phyloP scores from a whole-genome alignment of 768 basidiomycete genomes.

The Hypholoma fasciculare region DNA sequence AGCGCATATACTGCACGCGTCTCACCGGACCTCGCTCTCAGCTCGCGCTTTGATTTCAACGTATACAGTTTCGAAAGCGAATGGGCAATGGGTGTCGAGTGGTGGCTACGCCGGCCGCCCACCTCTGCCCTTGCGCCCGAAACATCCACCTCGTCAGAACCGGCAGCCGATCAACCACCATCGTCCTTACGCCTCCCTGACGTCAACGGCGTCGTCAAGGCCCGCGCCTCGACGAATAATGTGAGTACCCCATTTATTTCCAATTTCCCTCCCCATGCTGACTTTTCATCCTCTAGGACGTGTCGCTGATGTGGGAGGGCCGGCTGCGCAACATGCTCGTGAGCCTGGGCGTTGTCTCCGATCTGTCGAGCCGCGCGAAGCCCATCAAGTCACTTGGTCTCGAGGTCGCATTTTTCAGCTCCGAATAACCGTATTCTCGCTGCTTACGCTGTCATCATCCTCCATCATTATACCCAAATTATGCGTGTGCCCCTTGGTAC shows the following conservation, averaged over 20 bases:
- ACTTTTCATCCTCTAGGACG: slow-evolving; percentile 50
- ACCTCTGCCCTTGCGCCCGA: neutral
- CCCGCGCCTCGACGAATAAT: slow-evolving; percentile 85
- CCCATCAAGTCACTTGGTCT: slow-evolving; percentile 89
- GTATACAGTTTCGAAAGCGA: slow-evolving; percentile 97
- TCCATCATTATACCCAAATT: no score
- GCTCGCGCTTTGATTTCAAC: slow-evolving; percentile 94
- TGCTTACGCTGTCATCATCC: no score
- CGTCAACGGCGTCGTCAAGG: slow-evolving; percentile 85
- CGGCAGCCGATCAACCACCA: neutral
- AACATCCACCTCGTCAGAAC: no score
- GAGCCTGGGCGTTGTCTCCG: slow-evolving; percentile 88
- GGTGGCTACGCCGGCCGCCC: slow-evolving; percentile 83
- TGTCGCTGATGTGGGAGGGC: slow-evolving; percentile 94
- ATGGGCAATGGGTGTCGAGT: slow-evolving; percentile 93
- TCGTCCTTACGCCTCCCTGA: slow-evolving; percentile 27
- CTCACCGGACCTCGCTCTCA: slow-evolving; percentile 80
- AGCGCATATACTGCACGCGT: slow-evolving; percentile 90
- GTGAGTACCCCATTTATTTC: slow-evolving; percentile 42
- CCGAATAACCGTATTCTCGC: slow-evolving; percentile 29
- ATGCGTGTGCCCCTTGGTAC: no score
- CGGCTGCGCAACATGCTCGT: slow-evolving; percentile 87
- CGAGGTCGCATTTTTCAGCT: slow-evolving; percentile 93
- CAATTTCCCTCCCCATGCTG: neutral
- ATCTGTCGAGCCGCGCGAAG: slow-evolving; percentile 80